These are phyloP conservation scores for Microascus cirrosus DNA, from an alignment of 2,329 filamentous ascomycete species.

Conservation along the genomic window DNA sequence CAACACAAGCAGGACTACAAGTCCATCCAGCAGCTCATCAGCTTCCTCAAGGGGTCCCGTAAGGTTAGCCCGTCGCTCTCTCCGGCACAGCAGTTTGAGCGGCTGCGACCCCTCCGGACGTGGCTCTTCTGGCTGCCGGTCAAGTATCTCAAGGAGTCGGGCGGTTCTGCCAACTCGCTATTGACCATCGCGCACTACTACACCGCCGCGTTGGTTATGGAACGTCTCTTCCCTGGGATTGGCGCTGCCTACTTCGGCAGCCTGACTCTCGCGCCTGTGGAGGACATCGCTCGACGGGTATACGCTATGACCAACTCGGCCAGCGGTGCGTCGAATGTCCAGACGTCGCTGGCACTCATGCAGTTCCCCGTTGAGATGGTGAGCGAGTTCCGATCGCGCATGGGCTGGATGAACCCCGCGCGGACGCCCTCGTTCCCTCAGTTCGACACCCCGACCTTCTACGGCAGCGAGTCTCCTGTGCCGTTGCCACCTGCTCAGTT, in stretches of 20 bases:
- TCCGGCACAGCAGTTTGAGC: constrained; percentile 78
- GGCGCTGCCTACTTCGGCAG: constrained; percentile 81
- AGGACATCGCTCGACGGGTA: constrained; percentile 73
- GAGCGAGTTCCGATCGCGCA: constrained; percentile 54
- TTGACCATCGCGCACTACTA: constrained; percentile 87
- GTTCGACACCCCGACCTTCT: constrained; percentile 46
- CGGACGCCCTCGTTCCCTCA: constrained; percentile 50
- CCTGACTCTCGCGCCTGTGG: constrained; percentile 68
- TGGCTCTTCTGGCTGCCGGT: constrained; percentile 97
- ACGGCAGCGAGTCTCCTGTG: constrained; percentile 28
- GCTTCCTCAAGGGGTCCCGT: constrained; percentile 61
- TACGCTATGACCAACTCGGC: constrained; percentile 54
- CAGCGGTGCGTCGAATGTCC: constrained; percentile 37
- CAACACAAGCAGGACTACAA: constrained; percentile 59
- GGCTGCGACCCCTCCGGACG: constrained; percentile 74
- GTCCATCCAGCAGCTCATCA: constrained; percentile 57
- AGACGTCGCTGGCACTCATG: constrained; percentile 57
- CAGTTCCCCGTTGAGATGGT: constrained; percentile 62
- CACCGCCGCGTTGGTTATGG: constrained; percentile 74
- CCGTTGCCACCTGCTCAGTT: constrained; percentile 32
- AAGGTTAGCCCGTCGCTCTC: constrained; percentile 59
- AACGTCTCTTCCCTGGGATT: constrained; percentile 85
- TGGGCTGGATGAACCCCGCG: constrained; percentile 54
- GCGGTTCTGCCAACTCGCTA: constrained; percentile 65
- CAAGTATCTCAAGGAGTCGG: constrained; percentile 65